phyloP scores from a whole-genome alignment of 176 grass and related monocot genomes.

The Juncus inflexus region DNA sequence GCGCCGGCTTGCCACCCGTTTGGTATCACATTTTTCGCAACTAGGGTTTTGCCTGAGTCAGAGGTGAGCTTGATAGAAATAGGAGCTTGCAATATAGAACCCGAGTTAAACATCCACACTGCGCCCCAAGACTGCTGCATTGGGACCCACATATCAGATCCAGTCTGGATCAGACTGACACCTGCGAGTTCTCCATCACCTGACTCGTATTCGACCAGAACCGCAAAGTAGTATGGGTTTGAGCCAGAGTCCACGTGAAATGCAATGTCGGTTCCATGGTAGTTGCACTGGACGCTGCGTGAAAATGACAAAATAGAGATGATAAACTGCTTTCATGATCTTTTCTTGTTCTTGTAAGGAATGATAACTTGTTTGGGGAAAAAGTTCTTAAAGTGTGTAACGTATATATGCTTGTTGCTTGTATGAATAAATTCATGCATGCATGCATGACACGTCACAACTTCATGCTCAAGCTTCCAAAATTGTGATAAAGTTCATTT shows the following conservation, averaged over 20 bases:
- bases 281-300: slow-evolving; percentile 70
- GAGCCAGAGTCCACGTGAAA: slow-evolving; percentile 72
- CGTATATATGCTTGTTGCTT: too few species aligned
- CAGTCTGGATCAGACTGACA: slow-evolving; percentile 50
- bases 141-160: slow-evolving; percentile 18
- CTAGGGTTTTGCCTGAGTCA: slow-evolving; percentile 35
- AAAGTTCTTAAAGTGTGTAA: too few species aligned
- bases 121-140: slow-evolving; percentile 65
- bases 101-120: slow-evolving; percentile 41
- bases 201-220: slow-evolving; percentile 59
- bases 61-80: slow-evolving; percentile 54
- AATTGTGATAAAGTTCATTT: too few species aligned
- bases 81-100: slow-evolving; percentile 38
- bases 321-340: not conserved
- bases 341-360: too few species aligned
- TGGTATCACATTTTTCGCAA: slow-evolving; percentile 49
- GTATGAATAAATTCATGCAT: too few species aligned
- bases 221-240: slow-evolving; percentile 69
- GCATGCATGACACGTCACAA: too few species aligned
- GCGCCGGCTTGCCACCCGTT: slow-evolving; percentile 39
- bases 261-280: slow-evolving; percentile 46
- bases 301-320: not conserved
- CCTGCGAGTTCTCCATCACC: slow-evolving; percentile 67
- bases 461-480: too few species aligned
- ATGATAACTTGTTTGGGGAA: too few species aligned